Evolutionary conservation across 768 basidiomycete species (phyloP), one percentile per base, ranked within the genome.

Genomic region (Pisolithus microcarpus): DNA sequence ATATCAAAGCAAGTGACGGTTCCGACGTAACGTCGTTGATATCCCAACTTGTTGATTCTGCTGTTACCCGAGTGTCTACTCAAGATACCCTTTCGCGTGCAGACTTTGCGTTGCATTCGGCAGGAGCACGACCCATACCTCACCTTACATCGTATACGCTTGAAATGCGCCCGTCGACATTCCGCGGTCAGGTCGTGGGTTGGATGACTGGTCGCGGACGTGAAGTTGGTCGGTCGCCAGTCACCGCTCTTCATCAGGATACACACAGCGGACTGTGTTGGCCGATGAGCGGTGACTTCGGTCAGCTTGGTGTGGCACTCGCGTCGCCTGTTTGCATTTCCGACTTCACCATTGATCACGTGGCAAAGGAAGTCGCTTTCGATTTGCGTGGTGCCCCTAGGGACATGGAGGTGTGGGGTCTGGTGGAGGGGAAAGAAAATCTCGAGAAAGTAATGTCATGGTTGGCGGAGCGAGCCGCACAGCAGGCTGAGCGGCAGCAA

Each of bases 321-420:
- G 82, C 83, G 2, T 76, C 78, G 5, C 73, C 74, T n/a, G 73
- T 78, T 7, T 65, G 71, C 40, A 72, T 85, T 38, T 70, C 73
- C 15, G 81, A 82, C 57, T 70, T 99, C 46, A 91, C 91, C 9
- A 77, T 90, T 19, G 95, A 98, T 61, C 95, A 99, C 65, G 82
- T 91, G 11, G 75, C 92, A 19, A 75, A 71, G 53, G 93, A 95
- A 56, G 73, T 92, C 38, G 87, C 91, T 5, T 80, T 81, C 61
- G 90, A 94, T 58, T 74, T 89, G 68, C 74, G 82, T 37, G 83
- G 82, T 38, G 91, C 91, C 1, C 95, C 95, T 39, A 73, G 79
- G 52, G 74, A 85, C 39, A 89, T 97, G 81, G 91, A 96, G 58
- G 79, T 95, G 5, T 95, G 92, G 93, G 93, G 83, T 0, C 66